Evolutionary conservation across 2,329 filamentous ascomycete species (phyloP), one percentile per base, ranked within the genome.

Genomic region (Calonectria honghensis): DNA sequence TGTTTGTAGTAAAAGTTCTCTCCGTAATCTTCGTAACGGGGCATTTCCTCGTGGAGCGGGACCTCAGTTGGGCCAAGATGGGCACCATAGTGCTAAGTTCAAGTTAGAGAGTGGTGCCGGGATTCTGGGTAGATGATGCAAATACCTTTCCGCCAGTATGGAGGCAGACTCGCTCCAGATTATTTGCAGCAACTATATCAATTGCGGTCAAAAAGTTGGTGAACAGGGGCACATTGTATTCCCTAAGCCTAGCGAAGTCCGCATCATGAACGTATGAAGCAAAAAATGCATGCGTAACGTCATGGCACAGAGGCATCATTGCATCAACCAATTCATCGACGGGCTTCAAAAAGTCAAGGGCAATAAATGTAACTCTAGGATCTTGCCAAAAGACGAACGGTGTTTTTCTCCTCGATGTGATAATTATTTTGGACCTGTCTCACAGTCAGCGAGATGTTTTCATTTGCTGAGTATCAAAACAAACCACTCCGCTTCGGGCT

Each of bases 1-100:
- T 61, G 57, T 6, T 29, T 61, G 14, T 61, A 61, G 35, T 61
- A 61, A 61, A 61, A 61, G 57, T 61, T 61, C 35, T 61, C 57
- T 10, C 57, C 57, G 11, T 61, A 20, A 16, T 61, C 57, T 41
- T 61, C 57, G 24, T 61, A 61, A 16, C 57, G 57, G 1, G 35
- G 24, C 57, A 61, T 61, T 24, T 61, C 57, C 24, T 61, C 57
- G 20, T 41, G 18, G 1, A 61, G 57, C 3, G 35, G 57, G 13
- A 61, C 57, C 35, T 61, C 57, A 24, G 35, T 41, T 29, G 57
- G 57, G 3, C 57, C 57, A 14, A 61, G 57, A 18, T 61, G 35
- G 9, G 57, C 57, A n/a, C 57, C 57, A 24, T 61, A 61, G 24
- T 61, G 57, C 57, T 61, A 61, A 18, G 18, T 6, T 4, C 7